Base-by-base conservation (phyloP, 2,329 filamentous ascomycete genomes). In the Fusarium citri region DNA sequence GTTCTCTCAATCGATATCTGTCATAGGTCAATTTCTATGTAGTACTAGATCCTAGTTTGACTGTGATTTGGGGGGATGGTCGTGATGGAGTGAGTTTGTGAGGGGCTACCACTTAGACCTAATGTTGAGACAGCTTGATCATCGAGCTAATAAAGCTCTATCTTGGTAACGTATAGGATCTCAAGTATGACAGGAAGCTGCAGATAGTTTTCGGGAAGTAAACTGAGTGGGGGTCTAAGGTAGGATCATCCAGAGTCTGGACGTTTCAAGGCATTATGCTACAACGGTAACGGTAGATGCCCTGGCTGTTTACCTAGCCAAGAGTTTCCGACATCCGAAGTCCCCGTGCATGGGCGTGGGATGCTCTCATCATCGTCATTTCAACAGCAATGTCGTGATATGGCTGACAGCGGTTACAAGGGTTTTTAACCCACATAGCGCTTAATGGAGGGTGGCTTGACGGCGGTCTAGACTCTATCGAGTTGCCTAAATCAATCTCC, bases 381-480 rank as follows among this genome's bases (percentile, higher is more conserved):
- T 46, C 51, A 28, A 59, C 55, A 46, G 50, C 50, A 51, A 74
- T 75, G 72, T 74, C 72, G 72, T 74, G 72, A 73, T 74, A 66
- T 69, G 58, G 59, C 41, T 59, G 66, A 56, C 54, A 58, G 64
- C 59, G 56, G 64, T 67, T 70, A 58, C 61, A 68, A 71, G 72
- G 66, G 55, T 42, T 48, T 41, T 66, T 43, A 68, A 51, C 59
- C 72, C 72, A 74, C 72, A 68, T 72, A 66, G 70, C 55, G 71
- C 63, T 42, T n/a, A 51, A 60, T 67, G 20, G 16, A 46, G 34
- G 28, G 60, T 65, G 63, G 65, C 62, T 70, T 61, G 30, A 53
- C 31, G 48, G 57, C 40, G 57, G 30, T 59, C 43, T 60, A 66
- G 48, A 26, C 63, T 66, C 47, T 20, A 48, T 54, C 14, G 34